Conservation (phyloP, 768 basidiomycete species). For the Leccinum variicolor region DNA sequence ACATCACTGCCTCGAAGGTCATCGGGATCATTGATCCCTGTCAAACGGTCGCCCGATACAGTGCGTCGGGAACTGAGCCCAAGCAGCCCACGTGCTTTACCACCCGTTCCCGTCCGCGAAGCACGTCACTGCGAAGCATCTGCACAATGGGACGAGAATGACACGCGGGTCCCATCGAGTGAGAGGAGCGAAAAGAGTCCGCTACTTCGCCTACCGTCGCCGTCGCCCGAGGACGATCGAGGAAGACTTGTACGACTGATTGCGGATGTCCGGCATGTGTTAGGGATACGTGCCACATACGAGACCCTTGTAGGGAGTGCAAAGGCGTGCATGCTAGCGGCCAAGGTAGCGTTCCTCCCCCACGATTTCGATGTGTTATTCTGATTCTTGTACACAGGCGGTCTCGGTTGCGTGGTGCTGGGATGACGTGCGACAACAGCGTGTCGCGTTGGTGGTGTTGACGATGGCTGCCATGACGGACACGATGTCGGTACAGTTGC, state of each 20-base stretch:
- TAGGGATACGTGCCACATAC: conserved; percentile 11
- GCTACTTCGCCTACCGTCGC: conserved; percentile 15
- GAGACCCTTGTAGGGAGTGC: conserved; percentile 26
- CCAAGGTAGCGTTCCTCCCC: conserved; percentile 29
- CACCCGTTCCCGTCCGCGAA: conserved; percentile 11
- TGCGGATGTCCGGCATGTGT: neutral
- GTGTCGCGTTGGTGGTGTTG: conserved; percentile 25
- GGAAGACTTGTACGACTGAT: neutral
- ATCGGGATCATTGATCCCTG: conserved; percentile 22
- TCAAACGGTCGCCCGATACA: conserved; percentile 13
- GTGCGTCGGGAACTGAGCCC: conserved; percentile 12
- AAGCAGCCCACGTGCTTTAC: conserved; percentile 12
- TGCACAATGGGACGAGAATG: neutral
- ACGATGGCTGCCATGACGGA: conserved; percentile 41
- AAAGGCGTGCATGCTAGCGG: conserved; percentile 36
- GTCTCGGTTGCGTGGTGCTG: conserved; percentile 23
- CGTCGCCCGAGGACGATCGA: neutral
- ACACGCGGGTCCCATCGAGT: neutral
- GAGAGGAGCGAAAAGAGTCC: conserved; percentile 11
- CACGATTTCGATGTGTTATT: neutral
- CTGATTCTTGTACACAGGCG: conserved; percentile 13
- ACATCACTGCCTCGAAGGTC: conserved; percentile 5
- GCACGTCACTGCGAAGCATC: neutral
- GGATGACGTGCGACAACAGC: conserved; percentile 24
- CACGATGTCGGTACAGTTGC: conserved; percentile 41